Evolutionary conservation across 2,329 filamentous ascomycete genomes (phyloP), one percentile per base, ranked within the genome.

Genomic region (Neonectria ditissima): DNA sequence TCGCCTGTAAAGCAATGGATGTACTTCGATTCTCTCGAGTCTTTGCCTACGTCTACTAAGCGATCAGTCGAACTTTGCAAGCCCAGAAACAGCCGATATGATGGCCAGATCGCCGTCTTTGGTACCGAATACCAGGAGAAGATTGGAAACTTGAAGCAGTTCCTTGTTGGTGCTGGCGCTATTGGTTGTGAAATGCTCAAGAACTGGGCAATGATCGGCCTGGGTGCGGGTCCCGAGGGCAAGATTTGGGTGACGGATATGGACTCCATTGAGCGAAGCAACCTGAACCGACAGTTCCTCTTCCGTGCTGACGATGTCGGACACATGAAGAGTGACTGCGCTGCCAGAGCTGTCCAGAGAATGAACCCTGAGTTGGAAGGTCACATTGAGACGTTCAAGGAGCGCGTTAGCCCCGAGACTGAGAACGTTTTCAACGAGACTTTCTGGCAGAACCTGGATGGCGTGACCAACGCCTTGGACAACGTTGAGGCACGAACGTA

Each of bases 171-270:
- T 71, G 93, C 96, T 50, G 96, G 96, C 73, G 96, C 97, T 67
- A 99, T 99, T 78, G 96, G 96, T 48, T 99, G 96, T 76, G 96
- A 99, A 77, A 99, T 98, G 92, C 83, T 99, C 71, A 99, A 99
- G 88, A 98, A 98, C 80, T 99, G 96, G 94, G 95, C 97, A 37
- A 97, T 99, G 94, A 97, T 98, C 78, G 96, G 96, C 70, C 84
- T 99, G 30, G 95, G 91, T 47, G 92, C 92, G 48, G 96, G 96
- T 4, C 92, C 93, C 3, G 87, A 94, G 52, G 96, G 96, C 73
- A 91, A 92, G 79, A 97, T 99, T 74, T 93, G 84, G 62, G 92
- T 99, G 53, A 98, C 97, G 14, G 96, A 99, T 77, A 98, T 97
- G 89, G 96, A 99, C 76, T 94, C 94, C 58, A 99, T 99, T 72